A percentile compares a stretch with the other conserved stretches of the same genome.
phyloP scores from a whole-genome alignment of 1,284 basidiomycete species.

The Golubevia sp. region DNA sequence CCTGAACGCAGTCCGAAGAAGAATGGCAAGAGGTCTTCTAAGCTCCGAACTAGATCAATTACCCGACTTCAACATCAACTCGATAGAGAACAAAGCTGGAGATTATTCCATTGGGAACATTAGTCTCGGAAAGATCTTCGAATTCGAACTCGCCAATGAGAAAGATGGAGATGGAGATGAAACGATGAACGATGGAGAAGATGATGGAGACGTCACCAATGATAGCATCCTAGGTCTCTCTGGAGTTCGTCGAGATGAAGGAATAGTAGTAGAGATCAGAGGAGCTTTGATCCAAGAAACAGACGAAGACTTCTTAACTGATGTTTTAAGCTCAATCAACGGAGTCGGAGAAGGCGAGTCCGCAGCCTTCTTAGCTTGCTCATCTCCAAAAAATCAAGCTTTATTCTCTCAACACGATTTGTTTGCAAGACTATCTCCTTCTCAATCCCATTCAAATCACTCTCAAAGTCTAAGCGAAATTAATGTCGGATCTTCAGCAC shows the following conservation, averaged over 20 bases:
- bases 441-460: neutral
- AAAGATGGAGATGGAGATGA: constrained; percentile 14
- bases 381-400: neutral
- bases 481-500: neutral
- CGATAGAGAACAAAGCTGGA: constrained; percentile 10
- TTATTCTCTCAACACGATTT: neutral
- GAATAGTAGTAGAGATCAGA: constrained; percentile 32
- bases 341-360: neutral
- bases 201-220: constrained; percentile 14
- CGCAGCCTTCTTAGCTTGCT: neutral
- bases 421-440: neutral
- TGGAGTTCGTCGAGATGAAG: constrained; percentile 10
- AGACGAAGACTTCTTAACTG: constrained; percentile 39
- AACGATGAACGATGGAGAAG: constrained; percentile 12
- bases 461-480: neutral
- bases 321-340: constrained; percentile 17
- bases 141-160: constrained; percentile 19
- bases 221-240: constrained; percentile 20
- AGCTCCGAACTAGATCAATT: constrained; percentile 52
- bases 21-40: constrained; percentile 38
- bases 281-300: constrained; percentile 54
- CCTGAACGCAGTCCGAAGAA: constrained; percentile 28
- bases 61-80: constrained; percentile 30
- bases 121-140: constrained; percentile 9
- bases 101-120: constrained; percentile 15